These are phyloP conservation scores for Trichoderma semiorbis DNA, from an alignment of 2,329 filamentous ascomycete genomes.

Conservation along the genomic window DNA sequence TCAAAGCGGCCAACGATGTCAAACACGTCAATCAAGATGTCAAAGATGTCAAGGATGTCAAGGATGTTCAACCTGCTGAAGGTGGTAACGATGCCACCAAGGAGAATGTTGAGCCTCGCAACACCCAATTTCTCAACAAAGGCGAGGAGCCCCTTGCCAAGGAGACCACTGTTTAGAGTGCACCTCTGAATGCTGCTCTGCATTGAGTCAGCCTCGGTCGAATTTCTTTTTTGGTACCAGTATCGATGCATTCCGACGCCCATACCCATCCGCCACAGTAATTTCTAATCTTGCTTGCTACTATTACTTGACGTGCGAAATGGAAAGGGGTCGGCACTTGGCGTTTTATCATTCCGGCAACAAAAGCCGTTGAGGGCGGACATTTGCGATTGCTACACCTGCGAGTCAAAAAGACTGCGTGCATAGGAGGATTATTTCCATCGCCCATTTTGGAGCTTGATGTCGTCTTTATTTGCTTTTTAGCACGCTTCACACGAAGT, in stretches of 20 bases:
- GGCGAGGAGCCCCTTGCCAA: not conserved
- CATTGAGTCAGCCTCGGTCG: not conserved
- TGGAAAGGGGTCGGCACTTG: not conserved
- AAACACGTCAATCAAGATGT: not conserved
- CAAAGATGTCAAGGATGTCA: not conserved
- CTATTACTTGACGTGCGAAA: not conserved
- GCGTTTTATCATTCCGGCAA: constrained; percentile 4
- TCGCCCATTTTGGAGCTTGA: not conserved
- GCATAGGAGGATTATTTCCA: not conserved
- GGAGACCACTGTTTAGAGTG: not conserved
- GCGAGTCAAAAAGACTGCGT: not conserved
- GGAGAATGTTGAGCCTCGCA: constrained; percentile 10
- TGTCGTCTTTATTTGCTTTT: not conserved
- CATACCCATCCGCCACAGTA: not conserved
- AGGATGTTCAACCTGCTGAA: not conserved
- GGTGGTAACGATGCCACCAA: not conserved
- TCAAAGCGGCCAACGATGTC: not conserved
- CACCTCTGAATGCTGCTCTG: not conserved
- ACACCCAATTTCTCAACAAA: not conserved
- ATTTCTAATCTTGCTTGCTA: not conserved
- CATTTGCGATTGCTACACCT: not conserved
- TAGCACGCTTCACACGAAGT: not conserved
- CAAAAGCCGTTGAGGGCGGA: not conserved
- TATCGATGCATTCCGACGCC: constrained; percentile 1
- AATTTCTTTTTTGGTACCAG: not conserved